Evolutionary conservation across 2,329 filamentous ascomycete species (phyloP), one percentile per base, ranked within the genome.

Genomic region (Phialophora verrucosa): DNA sequence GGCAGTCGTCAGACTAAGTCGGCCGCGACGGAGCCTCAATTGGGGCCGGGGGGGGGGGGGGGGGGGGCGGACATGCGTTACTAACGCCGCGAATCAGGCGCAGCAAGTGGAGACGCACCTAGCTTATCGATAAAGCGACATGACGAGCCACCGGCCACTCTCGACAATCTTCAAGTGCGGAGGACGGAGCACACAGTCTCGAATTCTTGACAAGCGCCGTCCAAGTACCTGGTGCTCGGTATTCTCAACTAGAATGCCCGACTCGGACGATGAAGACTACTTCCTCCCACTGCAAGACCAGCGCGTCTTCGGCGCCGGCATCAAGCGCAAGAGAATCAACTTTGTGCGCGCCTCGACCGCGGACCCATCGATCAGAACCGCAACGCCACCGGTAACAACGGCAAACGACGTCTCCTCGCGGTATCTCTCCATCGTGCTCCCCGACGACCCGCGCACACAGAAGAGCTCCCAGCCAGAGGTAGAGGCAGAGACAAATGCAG

Each of bases 231-330:
- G 10, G 20, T 51, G 12, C 47, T 27, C 20, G 2, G 23, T 14
- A 25, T 27, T 8, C 3, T 8, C 4, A 10, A 7, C 49, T 10
- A 20, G 49, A 23, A 59, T 51, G 63, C 31, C 50, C 51, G 49
- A 65, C 55, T 20, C 77, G 73, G 83, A 86, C 25, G 84, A 87
- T 42, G 83, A 88, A 51, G 82, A 83, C 51, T 88, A 88, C 67
- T 84, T 83, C 20, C 78, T 85, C 2, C 87, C 87, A 0, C 79
- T 87, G 4, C 80, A 83, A 68, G 82, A 87, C 66, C 87, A 88
- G 71, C 82, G 83, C 12, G 83, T 85, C 64, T 90, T 88, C 69
- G 85, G 85, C 51, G 84, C 86, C 12, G 87, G 87, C n/a, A 83
- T 90, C 60, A 86, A 85, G 74, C 82, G 85, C 71, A 88, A 86